Evolutionary conservation across 495 filamentous ascomycete genomes (phyloP), one percentile per base, ranked within the genome.

Genomic region (Penicillium pancosmium): DNA sequence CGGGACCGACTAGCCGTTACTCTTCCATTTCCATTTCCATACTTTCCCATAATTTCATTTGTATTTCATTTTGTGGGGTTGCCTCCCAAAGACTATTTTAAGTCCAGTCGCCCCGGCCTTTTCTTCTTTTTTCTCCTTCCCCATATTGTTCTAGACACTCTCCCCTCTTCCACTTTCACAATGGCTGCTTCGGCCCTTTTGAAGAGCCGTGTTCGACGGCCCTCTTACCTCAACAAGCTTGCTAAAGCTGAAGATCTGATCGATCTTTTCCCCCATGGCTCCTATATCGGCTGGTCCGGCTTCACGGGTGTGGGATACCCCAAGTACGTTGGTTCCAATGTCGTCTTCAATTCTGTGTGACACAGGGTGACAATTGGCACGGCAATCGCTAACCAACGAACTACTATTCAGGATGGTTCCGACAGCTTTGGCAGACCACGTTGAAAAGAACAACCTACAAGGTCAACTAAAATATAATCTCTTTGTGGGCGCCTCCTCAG

Each of bases 221-320:
- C 91, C 15, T 89, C 87, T 5, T 86, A 93, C 72, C 79, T 94
- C 50, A 89, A 84, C 59, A 94, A 92, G 78, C 76, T 96, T 23
- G 86, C 88, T 59, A 85, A 83, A 55, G 84, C 92, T 40, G 86
- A 93, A 72, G 91, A 95, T 73, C 73, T 95, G 53, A 80, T 96
- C 50, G 80, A 88, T 54, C 80, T 88, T 36, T 95, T 95, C 67
- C 92, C 91, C 51, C 80, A 94, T 82, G 88, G 86, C 68, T 72
- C 89, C 9, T 93, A 93, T 69, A 83, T 96, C 67, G 91, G 91
- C 56, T 95, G 91, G 91, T 90, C 88, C 62, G 92, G 92, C 23
- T 96, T 96, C 72, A 96, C 92, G 23, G 92, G 91, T 65, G 90
- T 93, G 52, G 92, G 92, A 53, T 95, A 95, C 74, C 91, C 91